phyloP scores from a whole-genome alignment of 192 early-diverging fungal genomes.

The Gaertneriomyces semiglobifer region DNA sequence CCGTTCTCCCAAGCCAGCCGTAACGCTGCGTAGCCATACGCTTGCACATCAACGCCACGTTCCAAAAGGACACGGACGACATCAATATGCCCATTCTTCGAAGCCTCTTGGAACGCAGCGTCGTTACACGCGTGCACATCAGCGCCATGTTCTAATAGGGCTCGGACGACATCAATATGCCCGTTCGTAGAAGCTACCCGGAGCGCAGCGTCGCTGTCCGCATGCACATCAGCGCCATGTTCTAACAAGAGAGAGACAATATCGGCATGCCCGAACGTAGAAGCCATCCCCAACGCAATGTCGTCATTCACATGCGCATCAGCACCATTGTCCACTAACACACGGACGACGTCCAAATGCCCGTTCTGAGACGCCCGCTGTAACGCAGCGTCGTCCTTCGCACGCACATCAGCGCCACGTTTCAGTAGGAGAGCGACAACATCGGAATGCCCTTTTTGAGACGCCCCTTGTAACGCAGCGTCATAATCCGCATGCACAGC shows the following conservation, averaged over 20 bases:
- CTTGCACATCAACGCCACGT: too few relatives aligned
- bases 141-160: neutral
- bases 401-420: neutral
- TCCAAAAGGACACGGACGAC: neutral
- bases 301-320: neutral
- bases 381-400: neutral
- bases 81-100: neutral
- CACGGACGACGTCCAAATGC: neutral
- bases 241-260: neutral
- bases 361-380: neutral
- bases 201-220: neutral
- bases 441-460: too few relatives aligned
- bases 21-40: too few relatives aligned
- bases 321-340: neutral
- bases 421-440: neutral
- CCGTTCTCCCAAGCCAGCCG: too few relatives aligned
- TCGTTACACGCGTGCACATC: neutral
- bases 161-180: neutral
- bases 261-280: neutral
- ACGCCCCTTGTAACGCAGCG: too few relatives aligned
- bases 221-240: slow-evolving; percentile 1
- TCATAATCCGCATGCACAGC: too few relatives aligned
- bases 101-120: neutral
- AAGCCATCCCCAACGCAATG: neutral
- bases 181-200: neutral